phyloP scores from a whole-genome alignment of 345 rosid genomes.

The Psidium friedrichsthalianum region DNA sequence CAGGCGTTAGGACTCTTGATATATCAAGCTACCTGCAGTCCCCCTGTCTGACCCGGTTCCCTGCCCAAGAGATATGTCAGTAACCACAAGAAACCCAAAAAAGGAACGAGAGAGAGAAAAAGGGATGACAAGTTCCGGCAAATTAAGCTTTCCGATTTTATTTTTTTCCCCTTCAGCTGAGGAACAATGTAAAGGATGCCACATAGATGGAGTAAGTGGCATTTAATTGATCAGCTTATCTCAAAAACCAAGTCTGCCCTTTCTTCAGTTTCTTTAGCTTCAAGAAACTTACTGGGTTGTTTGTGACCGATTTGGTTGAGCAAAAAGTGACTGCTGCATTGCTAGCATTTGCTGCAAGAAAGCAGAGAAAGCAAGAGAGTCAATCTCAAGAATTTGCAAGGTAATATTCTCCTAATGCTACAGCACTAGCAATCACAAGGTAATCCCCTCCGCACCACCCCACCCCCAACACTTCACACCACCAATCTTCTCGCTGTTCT shows the following conservation, averaged over 20 bases:
- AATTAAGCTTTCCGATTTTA: neutral
- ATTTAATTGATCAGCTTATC: neutral
- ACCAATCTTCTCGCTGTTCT: neutral
- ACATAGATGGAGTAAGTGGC: neutral
- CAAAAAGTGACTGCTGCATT: slow-evolving; percentile 55
- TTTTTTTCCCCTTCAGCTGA: neutral
- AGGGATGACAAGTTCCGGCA: neutral
- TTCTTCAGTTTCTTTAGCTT: neutral
- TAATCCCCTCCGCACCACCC: neutral
- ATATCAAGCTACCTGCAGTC: slow-evolving; percentile 29
- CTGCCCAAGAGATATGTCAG: slow-evolving; percentile 12
- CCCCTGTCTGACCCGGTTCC: slow-evolving; percentile 45
- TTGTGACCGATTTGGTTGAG: slow-evolving; percentile 54
- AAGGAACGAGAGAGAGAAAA: neutral
- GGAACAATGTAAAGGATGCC: neutral
- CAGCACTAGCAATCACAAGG: neutral
- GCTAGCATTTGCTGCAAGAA: slow-evolving; percentile 43
- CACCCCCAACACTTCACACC: neutral
- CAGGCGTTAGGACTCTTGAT: neutral
- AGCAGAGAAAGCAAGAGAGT: neutral
- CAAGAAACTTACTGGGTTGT: slow-evolving; percentile 41
- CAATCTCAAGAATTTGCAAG: neutral
- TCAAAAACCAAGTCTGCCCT: neutral
- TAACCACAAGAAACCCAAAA: neutral
- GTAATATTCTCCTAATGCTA: neutral